Evolutionary conservation across 495 filamentous ascomycete species (phyloP), one percentile per base, ranked within the genome.

Genomic region (Xylaria castorea): DNA sequence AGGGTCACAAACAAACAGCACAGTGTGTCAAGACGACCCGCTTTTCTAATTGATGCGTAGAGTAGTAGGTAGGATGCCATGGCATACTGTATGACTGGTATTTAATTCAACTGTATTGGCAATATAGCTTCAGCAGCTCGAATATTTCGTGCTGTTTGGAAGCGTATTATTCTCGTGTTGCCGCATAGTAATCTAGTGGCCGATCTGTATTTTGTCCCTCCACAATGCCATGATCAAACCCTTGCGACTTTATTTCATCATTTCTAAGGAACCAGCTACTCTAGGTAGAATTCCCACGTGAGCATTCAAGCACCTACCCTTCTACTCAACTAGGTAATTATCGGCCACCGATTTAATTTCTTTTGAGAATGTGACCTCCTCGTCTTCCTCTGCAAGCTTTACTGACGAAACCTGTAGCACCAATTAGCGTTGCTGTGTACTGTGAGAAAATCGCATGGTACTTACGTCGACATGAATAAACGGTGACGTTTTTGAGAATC

Each of bases 381-480:
- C 92, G 67, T 92, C 89, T 86, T 93, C 89, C 60, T 95, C 94
- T 60, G 95, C 75, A 70, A 98, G 83, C 8, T 88, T 86, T 25
- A 94, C 90, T 51, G 89, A 87, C 5, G 85, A 86, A 61, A 98
- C 90, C 92, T 93, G 71, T 44, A 58, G 18, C 51, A 27, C 12
- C 50, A 44, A 61, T 83, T 69, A 78, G 68, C 48, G 73, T 50
- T 40, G 20, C 18, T 7, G 70, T 71, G n/a, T 16, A 44, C 42
- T 22, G 22, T 16, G 2, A 32, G 38, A 42, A 63, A 46, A 25
- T 20, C 16, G 51, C 11, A 22, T 55, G 9, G 8, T 66, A 81
- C 91, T 89, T 86, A 95, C 95, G 86, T 97, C 93, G 70, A 98
- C 92, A 77, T 96, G 93, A 42, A 97, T 89, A 79, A 95, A 94